Evolutionary conservation across 2,329 filamentous ascomycete species (phyloP).

Genomic region (Aspergillus persii): DNA sequence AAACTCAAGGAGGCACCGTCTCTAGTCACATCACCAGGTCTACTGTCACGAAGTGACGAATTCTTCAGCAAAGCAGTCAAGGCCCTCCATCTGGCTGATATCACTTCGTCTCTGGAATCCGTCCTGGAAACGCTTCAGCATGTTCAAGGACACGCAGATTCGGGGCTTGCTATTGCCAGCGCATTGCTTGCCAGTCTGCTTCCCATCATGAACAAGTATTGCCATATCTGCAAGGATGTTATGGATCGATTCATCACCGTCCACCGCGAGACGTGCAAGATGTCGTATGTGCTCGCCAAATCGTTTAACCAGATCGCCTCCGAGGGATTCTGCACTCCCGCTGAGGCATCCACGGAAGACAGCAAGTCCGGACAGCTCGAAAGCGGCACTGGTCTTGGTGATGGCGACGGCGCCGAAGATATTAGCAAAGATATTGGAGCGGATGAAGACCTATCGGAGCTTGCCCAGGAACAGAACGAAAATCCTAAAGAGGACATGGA

Average conservation of each 20-base stretch:
- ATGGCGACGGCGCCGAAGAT: slow-evolving; percentile 92
- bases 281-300: slow-evolving; percentile 72
- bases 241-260: slow-evolving; percentile 60
- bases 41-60: slow-evolving; percentile 60
- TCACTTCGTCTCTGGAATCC: slow-evolving; percentile 48
- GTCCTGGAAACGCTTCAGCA: slow-evolving; percentile 48
- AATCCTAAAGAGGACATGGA: slow-evolving; percentile 49
- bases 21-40: slow-evolving; percentile 61
- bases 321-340: slow-evolving; percentile 87
- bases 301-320: slow-evolving; percentile 75
- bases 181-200: slow-evolving; percentile 61
- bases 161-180: slow-evolving; percentile 47
- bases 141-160: slow-evolving; percentile 44
- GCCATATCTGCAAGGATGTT: slow-evolving; percentile 57
- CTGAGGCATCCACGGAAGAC: slow-evolving; percentile 72
- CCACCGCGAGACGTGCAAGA: slow-evolving; percentile 69
- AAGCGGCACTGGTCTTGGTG: slow-evolving; percentile 86
- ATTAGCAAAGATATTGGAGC: slow-evolving; percentile 96
- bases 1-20: slow-evolving; percentile 57
- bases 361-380: slow-evolving; percentile 77
- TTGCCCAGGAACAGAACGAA: slow-evolving; percentile 74
- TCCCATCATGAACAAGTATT: slow-evolving; percentile 75
- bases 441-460: slow-evolving; percentile 87
- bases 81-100: slow-evolving; percentile 58
- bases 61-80: slow-evolving; percentile 54